Conservation (phyloP, 805 yeast genomes). For the Metschnikowia bowlesiae region DNA sequence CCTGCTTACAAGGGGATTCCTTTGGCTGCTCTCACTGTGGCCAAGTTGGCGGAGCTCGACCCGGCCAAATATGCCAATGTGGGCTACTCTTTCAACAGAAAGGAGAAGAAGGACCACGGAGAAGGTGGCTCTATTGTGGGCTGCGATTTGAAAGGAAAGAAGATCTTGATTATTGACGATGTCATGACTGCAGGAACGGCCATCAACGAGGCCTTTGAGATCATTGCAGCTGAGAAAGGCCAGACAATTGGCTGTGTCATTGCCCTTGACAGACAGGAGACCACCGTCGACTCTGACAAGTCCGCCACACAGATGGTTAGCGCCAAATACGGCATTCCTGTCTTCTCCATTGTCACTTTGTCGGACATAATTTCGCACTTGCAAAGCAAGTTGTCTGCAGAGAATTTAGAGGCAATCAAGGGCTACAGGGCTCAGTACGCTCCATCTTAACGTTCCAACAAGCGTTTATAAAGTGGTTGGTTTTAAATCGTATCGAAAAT, state of each 20-base stretch:
- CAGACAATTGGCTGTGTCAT: constrained; percentile 77
- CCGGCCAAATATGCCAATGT: constrained; percentile 69
- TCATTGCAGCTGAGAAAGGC: constrained; percentile 69
- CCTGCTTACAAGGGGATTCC: constrained; percentile 99
- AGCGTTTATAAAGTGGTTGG: neutral
- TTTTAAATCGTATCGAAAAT: neutral
- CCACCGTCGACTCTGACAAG: constrained; percentile 57
- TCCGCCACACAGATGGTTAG: constrained; percentile 83
- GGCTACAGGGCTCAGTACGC: constrained; percentile 52
- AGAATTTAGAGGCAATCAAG: constrained; percentile 54
- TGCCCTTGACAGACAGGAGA: constrained; percentile 94
- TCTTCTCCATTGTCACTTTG: constrained; percentile 72
- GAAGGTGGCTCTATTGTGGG: constrained; percentile 98
- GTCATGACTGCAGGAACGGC: constrained; percentile 99
- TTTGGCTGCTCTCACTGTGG: constrained; percentile 86
- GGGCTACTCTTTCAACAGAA: constrained; percentile 93
- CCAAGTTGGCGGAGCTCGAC: constrained; percentile 86
- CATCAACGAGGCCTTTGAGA: constrained; percentile 84
- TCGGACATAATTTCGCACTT: constrained; percentile 68
- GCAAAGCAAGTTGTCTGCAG: constrained; percentile 50
- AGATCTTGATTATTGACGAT: constrained; percentile 85
- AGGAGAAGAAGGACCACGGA: constrained; percentile 96
- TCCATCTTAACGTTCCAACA: constrained; percentile 23
- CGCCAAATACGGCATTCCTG: constrained; percentile 72
- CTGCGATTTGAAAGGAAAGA: constrained; percentile 62